Conservation (phyloP, 163 green algal genomes). For the Prototheca wickerhamii region DNA sequence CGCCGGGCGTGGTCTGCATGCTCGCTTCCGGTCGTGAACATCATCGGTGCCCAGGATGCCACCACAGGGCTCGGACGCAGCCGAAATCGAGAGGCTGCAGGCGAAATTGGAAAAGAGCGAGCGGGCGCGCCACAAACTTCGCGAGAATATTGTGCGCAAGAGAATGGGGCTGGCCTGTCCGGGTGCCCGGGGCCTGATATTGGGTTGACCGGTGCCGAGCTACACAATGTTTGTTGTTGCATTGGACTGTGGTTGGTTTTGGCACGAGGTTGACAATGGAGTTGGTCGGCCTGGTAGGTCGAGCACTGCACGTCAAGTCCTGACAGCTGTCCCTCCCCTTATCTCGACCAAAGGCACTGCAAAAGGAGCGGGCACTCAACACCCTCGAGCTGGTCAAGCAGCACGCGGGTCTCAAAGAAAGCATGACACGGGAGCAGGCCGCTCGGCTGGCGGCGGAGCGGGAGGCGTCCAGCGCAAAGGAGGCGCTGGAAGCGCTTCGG, state of each 20-base stretch:
- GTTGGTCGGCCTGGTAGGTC: too few relatives aligned
- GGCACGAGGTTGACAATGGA: too few relatives aligned
- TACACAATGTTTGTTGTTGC: too few relatives aligned
- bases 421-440: background rate
- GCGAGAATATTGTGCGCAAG: background rate
- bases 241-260: too few relatives aligned
- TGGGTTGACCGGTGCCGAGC: too few relatives aligned
- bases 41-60: background rate
- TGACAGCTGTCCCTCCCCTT: background rate
- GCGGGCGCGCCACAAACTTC: background rate
- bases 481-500: background rate
- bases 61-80: background rate
- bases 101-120: background rate
- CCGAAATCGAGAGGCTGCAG: background rate
- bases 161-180: background rate
- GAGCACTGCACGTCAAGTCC: background rate
- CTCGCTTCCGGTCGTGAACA: too few relatives aligned
- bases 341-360: background rate
- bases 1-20: too few relatives aligned
- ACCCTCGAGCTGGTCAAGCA: constrained; percentile 1
- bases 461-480: background rate
- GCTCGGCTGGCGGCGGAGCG: background rate
- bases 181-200: too few relatives aligned
- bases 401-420: background rate
- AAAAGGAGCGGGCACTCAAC: background rate